Percentiles rank a stretch among this genome's conserved stretches.
Evolutionary conservation across 1,139 yeast genomes (phyloP).

Genomic region (Hansenula sp.): DNA sequence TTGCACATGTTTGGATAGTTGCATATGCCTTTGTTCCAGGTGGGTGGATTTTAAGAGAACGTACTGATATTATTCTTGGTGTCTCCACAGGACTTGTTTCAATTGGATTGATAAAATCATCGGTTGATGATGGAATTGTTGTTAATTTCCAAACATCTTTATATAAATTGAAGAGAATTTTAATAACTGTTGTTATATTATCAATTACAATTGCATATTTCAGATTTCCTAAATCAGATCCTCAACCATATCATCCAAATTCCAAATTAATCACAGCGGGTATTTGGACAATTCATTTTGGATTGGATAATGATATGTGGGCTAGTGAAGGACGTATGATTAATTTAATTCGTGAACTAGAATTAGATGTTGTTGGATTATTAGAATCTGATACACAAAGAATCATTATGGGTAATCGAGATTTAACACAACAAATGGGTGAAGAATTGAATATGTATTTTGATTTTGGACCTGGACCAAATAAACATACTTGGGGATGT

Average conservation of each 20-base stretch:
- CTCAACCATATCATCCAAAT: conserved; percentile 74
- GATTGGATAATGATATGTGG: conserved; percentile 98
- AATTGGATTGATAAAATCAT: conserved; percentile 24
- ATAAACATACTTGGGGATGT: conserved; percentile 98
- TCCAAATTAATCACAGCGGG: conserved; percentile 84
- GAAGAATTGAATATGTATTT: conserved; percentile 93
- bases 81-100: conserved; percentile 46
- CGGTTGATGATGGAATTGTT: conserved; percentile 3
- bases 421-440: conserved; percentile 85
- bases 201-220: conserved; percentile 43
- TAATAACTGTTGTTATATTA: conserved; percentile 15
- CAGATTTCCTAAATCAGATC: conserved; percentile 55
- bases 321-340: conserved; percentile 90
- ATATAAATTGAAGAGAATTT: conserved; percentile 17
- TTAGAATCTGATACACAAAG: conserved; percentile 93
- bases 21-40: conserved; percentile 98
- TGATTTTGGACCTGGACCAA: conserved; percentile 97
- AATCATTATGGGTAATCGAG: conserved; percentile 92
- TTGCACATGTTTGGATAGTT: conserved; percentile 94
- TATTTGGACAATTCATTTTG: conserved; percentile 97
- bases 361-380: conserved; percentile 86
- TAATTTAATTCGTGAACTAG: conserved; percentile 76
- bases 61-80: conserved; percentile 71
- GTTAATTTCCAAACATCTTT: conserved; percentile 8
- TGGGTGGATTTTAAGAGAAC: conserved; percentile 82